phyloP scores from a whole-genome alignment of 306 rosid species.

The Cicer judaicum region DNA sequence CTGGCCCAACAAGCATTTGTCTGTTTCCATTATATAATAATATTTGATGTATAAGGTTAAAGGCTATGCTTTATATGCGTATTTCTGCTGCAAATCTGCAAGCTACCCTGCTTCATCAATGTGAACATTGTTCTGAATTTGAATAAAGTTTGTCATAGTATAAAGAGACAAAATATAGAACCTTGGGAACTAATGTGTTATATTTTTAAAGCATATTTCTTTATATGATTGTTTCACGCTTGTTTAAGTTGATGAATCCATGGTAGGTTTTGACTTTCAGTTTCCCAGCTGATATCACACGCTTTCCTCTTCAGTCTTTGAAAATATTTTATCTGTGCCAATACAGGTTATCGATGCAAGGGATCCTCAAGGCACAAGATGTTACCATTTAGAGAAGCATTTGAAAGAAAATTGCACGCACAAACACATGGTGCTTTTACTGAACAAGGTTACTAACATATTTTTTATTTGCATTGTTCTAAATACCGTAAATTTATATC shows the following conservation, averaged over 20 bases:
- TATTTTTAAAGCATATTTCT: constrained; percentile 2
- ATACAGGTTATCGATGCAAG: constrained; percentile 94
- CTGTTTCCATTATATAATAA: neutral
- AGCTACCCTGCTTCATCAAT: neutral
- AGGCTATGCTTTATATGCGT: neutral
- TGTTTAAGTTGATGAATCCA: constrained; percentile 17
- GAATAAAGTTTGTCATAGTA: neutral
- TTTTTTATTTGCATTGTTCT: constrained; percentile 35
- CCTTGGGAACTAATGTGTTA: neutral
- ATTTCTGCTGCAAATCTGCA: constrained; percentile 12
- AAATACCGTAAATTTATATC: neutral
- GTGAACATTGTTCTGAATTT: neutral
- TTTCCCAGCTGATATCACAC: neutral
- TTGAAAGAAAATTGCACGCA: constrained; percentile 89
- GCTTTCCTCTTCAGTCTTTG: neutral
- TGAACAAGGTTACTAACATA: constrained; percentile 69
- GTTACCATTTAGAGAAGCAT: constrained; percentile 91
- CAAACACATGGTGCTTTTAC: constrained; percentile 83
- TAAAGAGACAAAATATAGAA: neutral
- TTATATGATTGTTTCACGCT: constrained; percentile 13
- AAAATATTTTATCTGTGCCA: constrained; percentile 32
- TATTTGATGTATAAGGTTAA: neutral
- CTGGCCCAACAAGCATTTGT: neutral
- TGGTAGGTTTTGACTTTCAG: constrained; percentile 14
- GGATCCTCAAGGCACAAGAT: constrained; percentile 92